These are phyloP conservation scores for Penicillium sclerotiorum DNA, from an alignment of 2,329 filamentous ascomycete genomes.

Conservation along the genomic window DNA sequence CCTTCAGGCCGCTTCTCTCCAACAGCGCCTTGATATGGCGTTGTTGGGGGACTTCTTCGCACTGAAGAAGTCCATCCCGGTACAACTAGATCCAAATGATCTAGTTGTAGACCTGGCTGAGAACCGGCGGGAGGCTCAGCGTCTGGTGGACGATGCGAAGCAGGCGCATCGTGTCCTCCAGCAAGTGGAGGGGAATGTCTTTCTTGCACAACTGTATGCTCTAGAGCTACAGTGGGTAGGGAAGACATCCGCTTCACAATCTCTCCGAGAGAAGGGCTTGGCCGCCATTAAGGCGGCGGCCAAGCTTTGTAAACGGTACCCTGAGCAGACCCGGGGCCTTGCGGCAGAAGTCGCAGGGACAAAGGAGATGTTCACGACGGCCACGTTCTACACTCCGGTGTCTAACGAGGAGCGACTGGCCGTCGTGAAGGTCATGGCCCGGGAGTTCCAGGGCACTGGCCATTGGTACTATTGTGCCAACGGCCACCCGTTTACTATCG, in stretches of 20 bases:
- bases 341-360: conserved; percentile 51
- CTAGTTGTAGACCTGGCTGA: conserved; percentile 30
- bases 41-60: conserved; percentile 50
- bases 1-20: conserved; percentile 49
- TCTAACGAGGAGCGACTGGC: conserved; percentile 55
- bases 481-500: conserved; percentile 59
- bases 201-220: conserved; percentile 52
- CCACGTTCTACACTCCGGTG: conserved; percentile 54
- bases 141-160: conserved; percentile 45
- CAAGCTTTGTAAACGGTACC: conserved; percentile 29
- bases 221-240: conserved; percentile 39
- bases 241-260: neutral
- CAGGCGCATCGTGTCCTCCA: conserved; percentile 43
- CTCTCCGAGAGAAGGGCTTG: conserved; percentile 8
- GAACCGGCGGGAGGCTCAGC: conserved; percentile 44
- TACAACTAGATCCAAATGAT: neutral
- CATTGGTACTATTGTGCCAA: conserved; percentile 49
- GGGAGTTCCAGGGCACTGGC: conserved; percentile 55
- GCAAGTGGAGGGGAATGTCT: conserved; percentile 56
- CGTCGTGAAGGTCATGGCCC: conserved; percentile 56
- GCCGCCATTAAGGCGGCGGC: conserved; percentile 26
- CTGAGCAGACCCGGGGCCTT: conserved; percentile 39
- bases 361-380: conserved; percentile 51
- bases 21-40: conserved; percentile 53
- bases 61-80: conserved; percentile 15